Percentiles rank a stretch among this genome's conserved stretches.
These are phyloP conservation scores for Yamadazyma diddensiae DNA, from an alignment of 1,139 yeast species.

Conservation along the genomic window DNA sequence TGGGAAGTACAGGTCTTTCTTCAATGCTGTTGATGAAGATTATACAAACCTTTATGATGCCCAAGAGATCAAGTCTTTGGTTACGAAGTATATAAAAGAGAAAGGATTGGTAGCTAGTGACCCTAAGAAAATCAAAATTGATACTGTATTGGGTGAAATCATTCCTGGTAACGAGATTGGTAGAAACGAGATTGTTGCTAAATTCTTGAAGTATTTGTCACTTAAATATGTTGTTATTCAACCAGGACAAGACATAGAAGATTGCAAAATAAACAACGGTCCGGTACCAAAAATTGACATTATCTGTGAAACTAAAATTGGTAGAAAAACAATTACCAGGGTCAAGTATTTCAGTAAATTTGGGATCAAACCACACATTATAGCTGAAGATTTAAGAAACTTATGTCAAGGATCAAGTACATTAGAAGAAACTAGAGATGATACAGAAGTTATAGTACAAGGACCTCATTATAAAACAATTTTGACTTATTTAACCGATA, in stretches of 20 bases:
- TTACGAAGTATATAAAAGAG: slow-evolving; percentile 55
- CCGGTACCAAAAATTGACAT: slow-evolving; percentile 64
- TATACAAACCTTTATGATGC: slow-evolving; percentile 46
- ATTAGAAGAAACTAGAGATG: slow-evolving; percentile 56
- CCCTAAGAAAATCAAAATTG: slow-evolving; percentile 51
- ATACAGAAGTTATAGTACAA: slow-evolving; percentile 76
- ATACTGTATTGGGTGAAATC: slow-evolving; percentile 38
- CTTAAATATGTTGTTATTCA: slow-evolving; percentile 56
- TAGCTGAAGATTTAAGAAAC: slow-evolving; percentile 68
- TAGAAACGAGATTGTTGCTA: slow-evolving; percentile 51
- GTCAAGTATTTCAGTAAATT: slow-evolving; percentile 69
- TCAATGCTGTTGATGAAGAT: slow-evolving; percentile 41
- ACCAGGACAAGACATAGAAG: slow-evolving; percentile 39
- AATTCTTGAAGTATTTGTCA: slow-evolving; percentile 52
- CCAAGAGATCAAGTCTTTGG: slow-evolving; percentile 49
- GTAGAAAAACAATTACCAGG: slow-evolving; percentile 76
- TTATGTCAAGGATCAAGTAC: slow-evolving; percentile 91
- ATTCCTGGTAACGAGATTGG: slow-evolving; percentile 23
- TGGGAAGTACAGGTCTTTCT: slow-evolving; percentile 45
- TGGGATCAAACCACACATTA: slow-evolving; percentile 57
- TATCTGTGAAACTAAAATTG: slow-evolving; percentile 73
- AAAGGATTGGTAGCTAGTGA: slow-evolving; percentile 48
- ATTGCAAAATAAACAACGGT: slow-evolving; percentile 51
- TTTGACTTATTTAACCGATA: slow-evolving; percentile 52
- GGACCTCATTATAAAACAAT: slow-evolving; percentile 80